Conservation (phyloP, 176 grass and related monocot genomes). For the Bonia amplexicaulis region DNA sequence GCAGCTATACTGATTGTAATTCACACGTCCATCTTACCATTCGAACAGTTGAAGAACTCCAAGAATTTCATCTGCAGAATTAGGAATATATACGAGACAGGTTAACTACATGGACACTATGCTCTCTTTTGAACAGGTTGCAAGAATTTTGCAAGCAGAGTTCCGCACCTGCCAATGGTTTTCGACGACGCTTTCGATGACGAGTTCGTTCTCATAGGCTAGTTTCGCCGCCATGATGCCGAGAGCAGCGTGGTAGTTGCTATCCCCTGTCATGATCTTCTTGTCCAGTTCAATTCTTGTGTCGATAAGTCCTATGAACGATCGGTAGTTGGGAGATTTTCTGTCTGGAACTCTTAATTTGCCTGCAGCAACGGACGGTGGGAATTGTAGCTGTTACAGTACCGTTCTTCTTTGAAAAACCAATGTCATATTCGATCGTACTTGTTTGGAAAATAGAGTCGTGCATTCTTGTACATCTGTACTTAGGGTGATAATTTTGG, state of each 20-base stretch:
- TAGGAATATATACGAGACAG: background rate
- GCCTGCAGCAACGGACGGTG: constrained; percentile 24
- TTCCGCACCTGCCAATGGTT: constrained; percentile 53
- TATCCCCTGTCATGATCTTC: constrained; percentile 39
- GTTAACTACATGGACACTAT: background rate
- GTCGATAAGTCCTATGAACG: constrained; percentile 56
- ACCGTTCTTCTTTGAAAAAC: background rate
- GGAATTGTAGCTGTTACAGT: background rate
- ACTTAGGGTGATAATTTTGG: background rate
- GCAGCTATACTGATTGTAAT: background rate
- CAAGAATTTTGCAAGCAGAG: background rate
- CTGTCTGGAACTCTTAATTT: constrained; percentile 46
- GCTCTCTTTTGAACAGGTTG: background rate
- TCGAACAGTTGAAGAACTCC: constrained; percentile 70
- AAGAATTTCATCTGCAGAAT: constrained; percentile 62
- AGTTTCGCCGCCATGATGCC: constrained; percentile 81
- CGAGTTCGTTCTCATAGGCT: constrained; percentile 63
- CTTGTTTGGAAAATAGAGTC: background rate
- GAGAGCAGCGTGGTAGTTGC: constrained; percentile 58
- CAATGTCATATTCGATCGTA: background rate
- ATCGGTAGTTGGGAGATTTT: constrained; percentile 41
- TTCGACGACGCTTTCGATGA: constrained; percentile 32
- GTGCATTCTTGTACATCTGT: background rate
- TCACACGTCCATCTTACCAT: constrained; percentile 37
- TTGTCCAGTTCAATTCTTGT: constrained; percentile 58